Evolutionary conservation across 129 eudicot species (phyloP), one percentile per base, ranked within the genome.

Genomic region (Ambrosia trifida): DNA sequence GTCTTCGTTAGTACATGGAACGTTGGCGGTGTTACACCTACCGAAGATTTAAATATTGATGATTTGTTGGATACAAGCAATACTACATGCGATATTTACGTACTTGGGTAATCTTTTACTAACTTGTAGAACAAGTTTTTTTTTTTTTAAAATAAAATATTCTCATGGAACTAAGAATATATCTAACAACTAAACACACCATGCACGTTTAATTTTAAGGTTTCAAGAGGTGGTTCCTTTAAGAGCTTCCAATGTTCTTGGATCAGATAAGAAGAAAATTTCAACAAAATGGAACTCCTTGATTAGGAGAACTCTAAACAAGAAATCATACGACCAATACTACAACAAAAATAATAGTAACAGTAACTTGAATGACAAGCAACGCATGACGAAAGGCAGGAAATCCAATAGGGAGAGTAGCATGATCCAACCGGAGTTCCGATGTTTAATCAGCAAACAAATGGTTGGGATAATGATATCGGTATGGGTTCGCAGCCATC

Each of bases 201-300:
- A 28, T 57, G 38, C 13, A 45, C 45, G 20, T 12, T 11, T 49
- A 10, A 19, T 49, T 65, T 31, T 63, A 76, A 88, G 96, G 81
- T 88, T 88, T 69, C 96, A 88, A 72, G 96, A 88, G 85, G 87
- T 83, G 32, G 96, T 88, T 85, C 96, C 96, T 32, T 79, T 88
- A 16, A 85, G 79, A 71, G 96, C 89, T 3, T 78, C 82, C 18
- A 88, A 81, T 76, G 86, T 88, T 20, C 76, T 88, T 52, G 91
- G 91, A 67, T 40, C 85, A 16, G 91, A 85, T 24, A 88, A 83
- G 74, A 81, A 78, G 51, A 85, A 83, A 43, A 65, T 78, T 52
- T 75, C 85, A 14, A 79, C 72, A 79, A 86, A 81, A 62, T 88
- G 96, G 96, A 88, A 85, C 76, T 88, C 91, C 0, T 73, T 85